Evolutionary conservation across 495 filamentous ascomycete species (phyloP), one percentile per base, ranked within the genome.

Genomic region (Hamigera avellanea): DNA sequence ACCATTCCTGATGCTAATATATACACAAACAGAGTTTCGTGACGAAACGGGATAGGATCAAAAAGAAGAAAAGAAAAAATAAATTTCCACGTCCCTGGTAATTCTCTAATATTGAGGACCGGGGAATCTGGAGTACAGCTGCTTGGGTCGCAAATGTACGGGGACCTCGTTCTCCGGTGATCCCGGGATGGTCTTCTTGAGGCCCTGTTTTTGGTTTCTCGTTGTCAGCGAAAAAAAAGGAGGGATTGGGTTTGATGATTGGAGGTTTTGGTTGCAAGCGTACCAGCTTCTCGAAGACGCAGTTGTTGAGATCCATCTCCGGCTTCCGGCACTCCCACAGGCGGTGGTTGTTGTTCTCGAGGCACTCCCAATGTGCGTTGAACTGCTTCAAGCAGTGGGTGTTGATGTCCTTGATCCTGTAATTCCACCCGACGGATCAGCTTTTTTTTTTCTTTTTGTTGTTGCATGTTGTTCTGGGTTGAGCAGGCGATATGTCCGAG

Each of bases 261-360:
- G n/a, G n/a, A n/a, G n/a, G n/a, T n/a, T n/a, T n/a, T n/a, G n/a
- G n/a, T n/a, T n/a, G n/a, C n/a, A n/a, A n/a, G 69, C 82, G 48
- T 62, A 96, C 91, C 69, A 99, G 56, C 49, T 95, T 95, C 33
- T 95, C 79, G 52, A 89, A 95, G 21, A 95, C 86, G 63, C 91
- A 99, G 50, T 72, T 76, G 67, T 94, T 96, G 32, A 96, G 61
- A 43, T 72, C 74, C 73, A 85, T 74, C 66, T 96, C 87, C 26
- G 56, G 46, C 49, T 56, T 54, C 43, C 91, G 73, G 67, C 91
- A 99, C 42, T 95, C 82, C 76, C 83, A 96, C 28, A 96, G 62
- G 54, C 86, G 80, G 58, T 96, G 89, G 66, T 99, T 99, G 72
- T 93, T 86, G 64, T 93, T 80, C 50, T 99, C 93, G 34, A 99